A percentile compares a stretch with the other conserved stretches of the same genome.
These are phyloP conservation scores for Candida nonsorbophila DNA, from an alignment of 805 yeast species.

Conservation along the genomic window DNA sequence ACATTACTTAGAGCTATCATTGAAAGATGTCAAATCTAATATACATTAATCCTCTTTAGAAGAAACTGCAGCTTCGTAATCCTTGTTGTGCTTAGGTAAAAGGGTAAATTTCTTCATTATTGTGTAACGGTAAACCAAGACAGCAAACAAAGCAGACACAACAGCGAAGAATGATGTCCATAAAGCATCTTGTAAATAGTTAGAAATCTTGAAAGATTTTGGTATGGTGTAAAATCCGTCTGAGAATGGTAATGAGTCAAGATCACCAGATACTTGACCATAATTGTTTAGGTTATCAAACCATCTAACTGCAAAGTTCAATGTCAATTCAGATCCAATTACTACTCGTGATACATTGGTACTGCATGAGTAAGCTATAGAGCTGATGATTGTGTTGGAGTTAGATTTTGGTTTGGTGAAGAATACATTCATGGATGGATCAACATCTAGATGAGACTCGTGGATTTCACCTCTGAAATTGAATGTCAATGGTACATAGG, in stretches of 20 bases:
- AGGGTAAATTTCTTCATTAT: conserved; percentile 1
- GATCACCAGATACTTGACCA: conserved; percentile 1
- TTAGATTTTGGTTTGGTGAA: conserved; percentile 32
- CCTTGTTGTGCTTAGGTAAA: background rate
- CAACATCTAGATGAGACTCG: conserved; percentile 65
- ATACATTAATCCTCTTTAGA: no score
- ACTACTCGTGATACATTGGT: conserved; percentile 55
- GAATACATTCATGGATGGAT: conserved; percentile 49
- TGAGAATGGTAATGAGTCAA: conserved; percentile 20
- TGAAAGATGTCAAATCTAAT: conserved; percentile 23
- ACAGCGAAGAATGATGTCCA: conserved; percentile 16
- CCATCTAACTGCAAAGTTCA: conserved; percentile 61
- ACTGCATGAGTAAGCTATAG: conserved; percentile 58
- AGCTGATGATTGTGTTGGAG: conserved; percentile 44
- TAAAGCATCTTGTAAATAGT: conserved; percentile 16
- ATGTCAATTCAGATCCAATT: conserved; percentile 59
- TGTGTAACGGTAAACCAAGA: conserved; percentile 13
- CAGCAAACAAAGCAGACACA: conserved; percentile 15
- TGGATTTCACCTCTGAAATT: conserved; percentile 63
- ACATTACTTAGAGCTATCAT: conserved; percentile 35
- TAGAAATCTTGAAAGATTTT: no score
- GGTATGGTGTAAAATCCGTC: conserved; percentile 41
- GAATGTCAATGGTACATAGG: conserved; percentile 54
- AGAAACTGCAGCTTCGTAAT: no score
- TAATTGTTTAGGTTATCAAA: conserved; percentile 17